These are phyloP conservation scores for Trichaptum fuscoviolaceum DNA, from an alignment of 768 basidiomycete species.

Conservation along the genomic window DNA sequence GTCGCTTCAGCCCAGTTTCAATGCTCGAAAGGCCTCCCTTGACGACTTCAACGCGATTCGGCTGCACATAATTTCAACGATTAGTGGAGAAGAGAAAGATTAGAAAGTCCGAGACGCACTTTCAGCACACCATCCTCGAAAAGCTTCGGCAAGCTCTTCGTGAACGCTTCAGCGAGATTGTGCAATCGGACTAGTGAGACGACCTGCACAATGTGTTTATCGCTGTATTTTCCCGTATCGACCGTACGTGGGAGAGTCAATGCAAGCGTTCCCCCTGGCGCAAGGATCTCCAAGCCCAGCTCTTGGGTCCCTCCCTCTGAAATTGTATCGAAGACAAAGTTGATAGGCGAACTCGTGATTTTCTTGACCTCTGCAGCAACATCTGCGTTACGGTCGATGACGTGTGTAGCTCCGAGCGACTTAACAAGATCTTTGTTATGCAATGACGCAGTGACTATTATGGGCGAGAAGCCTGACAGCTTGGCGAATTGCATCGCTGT, in stretches of 20 bases:
- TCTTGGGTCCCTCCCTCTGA: slow-evolving; percentile 35
- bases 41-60: slow-evolving; percentile 1
- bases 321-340: slow-evolving; percentile 26
- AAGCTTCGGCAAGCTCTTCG: neutral
- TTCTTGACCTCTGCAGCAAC: neutral
- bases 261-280: slow-evolving; percentile 30
- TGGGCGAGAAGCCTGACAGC: slow-evolving; percentile 15
- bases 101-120: neutral
- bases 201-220: neutral
- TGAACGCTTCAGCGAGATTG: neutral
- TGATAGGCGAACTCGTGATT: neutral
- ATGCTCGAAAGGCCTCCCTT: neutral
- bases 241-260: slow-evolving; percentile 6
- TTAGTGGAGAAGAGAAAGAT: neutral
- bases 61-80: neutral
- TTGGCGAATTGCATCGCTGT: slow-evolving; percentile 16
- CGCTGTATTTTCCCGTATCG: neutral
- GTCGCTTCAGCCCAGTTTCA: neutral
- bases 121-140: neutral
- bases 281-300: slow-evolving; percentile 30
- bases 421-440: slow-evolving; percentile 10
- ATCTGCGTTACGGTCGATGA: slow-evolving; percentile 8
- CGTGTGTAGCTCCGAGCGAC: slow-evolving; percentile 16
- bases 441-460: slow-evolving; percentile 15
- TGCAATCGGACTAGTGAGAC: neutral